Base-by-base conservation (phyloP, 2,329 filamentous ascomycete species). In the Ascosphaera acerosa region DNA sequence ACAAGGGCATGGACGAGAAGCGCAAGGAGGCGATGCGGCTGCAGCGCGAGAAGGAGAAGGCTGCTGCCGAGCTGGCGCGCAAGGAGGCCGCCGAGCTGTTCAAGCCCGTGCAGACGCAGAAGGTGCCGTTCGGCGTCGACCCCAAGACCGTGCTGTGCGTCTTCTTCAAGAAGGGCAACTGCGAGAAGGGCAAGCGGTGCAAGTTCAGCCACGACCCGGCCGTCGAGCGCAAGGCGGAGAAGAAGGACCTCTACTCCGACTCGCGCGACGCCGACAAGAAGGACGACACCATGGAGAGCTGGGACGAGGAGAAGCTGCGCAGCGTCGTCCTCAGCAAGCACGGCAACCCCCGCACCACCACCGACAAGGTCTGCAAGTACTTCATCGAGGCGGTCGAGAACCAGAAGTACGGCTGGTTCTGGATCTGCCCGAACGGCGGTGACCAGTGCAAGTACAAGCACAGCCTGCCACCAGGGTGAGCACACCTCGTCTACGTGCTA, bases 381-480 rank as follows among this genome's bases (percentile, higher is more conserved):
- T 97, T 97, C 51, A 87, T 94, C 49, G 73, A 82, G 42, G 87
- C 87, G 16, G 87, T 97, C 38, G 87, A 97, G 56, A 87, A 97
- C 48, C 77, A 81, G 45, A 97, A 94, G 55, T 97, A 97, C 46
- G 87, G 87, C 38, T 97, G 87, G 87, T 94, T 97, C 57, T 97
- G 87, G 87, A 64, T 70, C 36, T 97, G 87, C 64, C 87, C 87
- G 29, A 94, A 94, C 47, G 82, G 81, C 40, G 84, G 77, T 39
- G 76, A 97, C 49, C 78, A 91, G 55, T 97, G 87, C 75, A 94
- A 87, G 74, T 97, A 97, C 51, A 82, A 76, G 56, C 87, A 97
- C 53, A 81, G 76, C 45, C 63, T 97, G 44, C 87, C 89, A 43
- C 76, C 82, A 46, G 87, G 87, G 77, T 89, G n/a, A n/a, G n/a